Percentiles rank a stretch among this genome's conserved stretches.
Conservation (phyloP, 306 rosid species). For the Begonia fuchsioides region DNA sequence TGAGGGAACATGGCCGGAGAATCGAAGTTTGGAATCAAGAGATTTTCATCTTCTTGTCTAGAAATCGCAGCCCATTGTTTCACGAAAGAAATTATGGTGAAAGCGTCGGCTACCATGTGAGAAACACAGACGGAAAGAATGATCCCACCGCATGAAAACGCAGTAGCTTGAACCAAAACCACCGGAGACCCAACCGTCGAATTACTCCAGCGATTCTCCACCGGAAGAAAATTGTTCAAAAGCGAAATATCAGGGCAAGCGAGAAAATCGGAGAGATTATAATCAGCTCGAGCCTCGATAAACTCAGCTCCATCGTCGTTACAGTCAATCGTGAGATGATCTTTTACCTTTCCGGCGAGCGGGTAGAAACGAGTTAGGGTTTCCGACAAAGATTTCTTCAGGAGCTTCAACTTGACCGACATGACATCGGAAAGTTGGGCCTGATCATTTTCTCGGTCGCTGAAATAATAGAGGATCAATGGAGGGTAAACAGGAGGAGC, state of each 20-base stretch:
- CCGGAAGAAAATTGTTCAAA: not conserved
- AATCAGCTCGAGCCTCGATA: not conserved
- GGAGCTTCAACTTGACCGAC: not conserved
- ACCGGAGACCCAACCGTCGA: not conserved
- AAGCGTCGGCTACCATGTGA: too few relatives aligned
- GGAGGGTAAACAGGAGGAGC: too few relatives aligned
- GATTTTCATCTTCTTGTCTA: not conserved
- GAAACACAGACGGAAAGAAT: not conserved
- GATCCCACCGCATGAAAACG: conserved; percentile 10
- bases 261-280: not conserved
- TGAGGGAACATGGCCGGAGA: conserved; percentile 2
- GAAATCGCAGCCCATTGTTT: too few relatives aligned
- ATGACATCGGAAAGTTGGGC: not conserved
- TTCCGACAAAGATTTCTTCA: conserved; percentile 15
- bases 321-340: conserved; percentile 11
- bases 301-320: conserved; percentile 8
- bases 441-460: not conserved
- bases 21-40: conserved; percentile 1
- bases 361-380: conserved; percentile 19
- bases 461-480: too few relatives aligned
- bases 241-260: not conserved
- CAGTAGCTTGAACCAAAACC: conserved; percentile 1
- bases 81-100: too few relatives aligned
- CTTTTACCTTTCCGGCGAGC: too few relatives aligned
- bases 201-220: not conserved